Conservation (phyloP, 441 rosid genomes). For the Mallotus japonicus region DNA sequence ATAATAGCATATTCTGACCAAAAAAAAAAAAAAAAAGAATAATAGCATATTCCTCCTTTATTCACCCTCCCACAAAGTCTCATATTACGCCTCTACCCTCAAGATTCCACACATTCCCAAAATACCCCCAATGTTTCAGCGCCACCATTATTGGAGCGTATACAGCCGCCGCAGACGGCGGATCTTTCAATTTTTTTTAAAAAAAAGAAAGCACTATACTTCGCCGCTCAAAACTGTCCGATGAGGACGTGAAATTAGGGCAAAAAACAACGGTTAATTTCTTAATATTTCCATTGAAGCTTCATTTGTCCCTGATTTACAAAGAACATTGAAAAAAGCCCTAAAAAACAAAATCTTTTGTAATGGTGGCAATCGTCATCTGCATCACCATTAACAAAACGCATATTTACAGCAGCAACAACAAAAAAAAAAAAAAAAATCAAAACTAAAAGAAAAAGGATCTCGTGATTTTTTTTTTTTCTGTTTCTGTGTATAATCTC, state of each 20-base stretch:
- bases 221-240: background rate
- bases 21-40: too few species aligned
- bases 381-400: background rate
- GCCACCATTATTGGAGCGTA: too few species aligned
- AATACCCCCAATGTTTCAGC: background rate
- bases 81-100: constrained; percentile 9
- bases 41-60: constrained; percentile 4
- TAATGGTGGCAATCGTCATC: background rate
- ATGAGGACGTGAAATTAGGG: background rate
- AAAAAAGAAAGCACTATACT: too few species aligned
- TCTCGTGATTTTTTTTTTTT: background rate
- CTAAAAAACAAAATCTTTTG: background rate
- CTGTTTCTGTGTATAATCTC: background rate
- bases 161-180: background rate
- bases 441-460: constrained; percentile 1
- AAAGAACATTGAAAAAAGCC: background rate
- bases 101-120: background rate
- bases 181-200: background rate
- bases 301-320: constrained; percentile 18
- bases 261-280: background rate
- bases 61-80: background rate
- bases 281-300: constrained; percentile 8
- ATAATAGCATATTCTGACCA: constrained; percentile 8
- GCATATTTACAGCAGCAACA: constrained; percentile 8
- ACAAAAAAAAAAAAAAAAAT: too few species aligned